Base-by-base conservation (phyloP, 176 grass and related monocot genomes). In the Oryza brachyantha region DNA sequence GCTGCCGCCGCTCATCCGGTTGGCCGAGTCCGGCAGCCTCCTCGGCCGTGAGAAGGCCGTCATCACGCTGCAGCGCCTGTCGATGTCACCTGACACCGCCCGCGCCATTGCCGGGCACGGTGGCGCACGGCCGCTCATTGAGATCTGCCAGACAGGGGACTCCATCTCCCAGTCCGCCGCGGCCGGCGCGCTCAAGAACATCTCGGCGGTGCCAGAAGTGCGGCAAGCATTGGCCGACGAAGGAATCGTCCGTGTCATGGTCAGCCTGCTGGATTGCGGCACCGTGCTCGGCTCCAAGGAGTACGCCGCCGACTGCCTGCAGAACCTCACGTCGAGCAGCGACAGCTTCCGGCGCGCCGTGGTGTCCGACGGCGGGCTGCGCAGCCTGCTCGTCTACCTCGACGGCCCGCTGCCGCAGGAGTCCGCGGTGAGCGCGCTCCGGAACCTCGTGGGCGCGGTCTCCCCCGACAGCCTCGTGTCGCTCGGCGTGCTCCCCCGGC, bases 11-110 rank as follows among this genome's bases (percentile, higher is more conserved):
- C 83, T 99, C 28, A 77, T 99, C 85, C 68, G 92, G 45, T n/a
- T 99, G 24, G 88, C 92, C n/a, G 96, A 99, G 75, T 95, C 86
- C 3, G 90, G 92, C 57, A 90, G 85, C 41, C 75, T 91, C 61
- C 85, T 89, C 8, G 90, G 61, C 52, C 85, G 96, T 58, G 96
- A 99, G 79, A 99, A 99, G 78, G 96, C 92, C 0, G 92, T 89
- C 2, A 6, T 93, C 43, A 84, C 92, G 67, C 81, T 95, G 31
- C 92, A 93, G 48, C 85, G 84, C 74, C 61, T 99, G 26, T 95
- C 92, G 22, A 78, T 67, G 70, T 89, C 83, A 2, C 66, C 90
- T 0, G 88, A 89, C 65, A 90, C 31, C 1, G 87, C 87, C 31
- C 90, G 90, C 19, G 86, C 88, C 0, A 75, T 99, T 24, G 86